These are phyloP conservation scores for Wallacemonas sp. DNA, from an alignment of 208 protist genomes.

Conservation along the genomic window DNA sequence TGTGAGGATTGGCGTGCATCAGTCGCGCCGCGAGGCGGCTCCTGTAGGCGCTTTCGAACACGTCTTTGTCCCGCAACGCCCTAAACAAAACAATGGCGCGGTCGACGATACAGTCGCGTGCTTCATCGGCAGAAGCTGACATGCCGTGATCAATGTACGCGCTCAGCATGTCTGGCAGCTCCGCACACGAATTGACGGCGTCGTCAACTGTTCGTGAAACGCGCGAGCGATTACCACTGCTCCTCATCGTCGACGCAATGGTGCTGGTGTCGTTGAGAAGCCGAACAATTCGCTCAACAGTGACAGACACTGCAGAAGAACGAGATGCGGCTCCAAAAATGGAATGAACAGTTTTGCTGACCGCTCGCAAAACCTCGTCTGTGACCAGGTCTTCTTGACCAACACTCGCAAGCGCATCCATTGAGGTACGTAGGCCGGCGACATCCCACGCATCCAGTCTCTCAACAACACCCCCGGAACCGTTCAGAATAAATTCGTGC, in stretches of 20 bases:
- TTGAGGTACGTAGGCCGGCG: not conserved
- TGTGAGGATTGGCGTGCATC: constrained; percentile 48
- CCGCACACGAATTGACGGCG: constrained; percentile 16
- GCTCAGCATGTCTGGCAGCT: constrained; percentile 37
- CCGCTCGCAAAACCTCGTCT: not conserved
- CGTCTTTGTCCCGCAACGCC: constrained; percentile 56
- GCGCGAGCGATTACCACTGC: not conserved
- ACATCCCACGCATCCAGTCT: constrained; percentile 19
- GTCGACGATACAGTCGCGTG: constrained; percentile 17
- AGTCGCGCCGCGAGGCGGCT: constrained; percentile 52
- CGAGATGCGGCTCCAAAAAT: not conserved
- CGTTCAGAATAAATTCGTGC: constrained; percentile 11
- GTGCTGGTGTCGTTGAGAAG: not conserved
- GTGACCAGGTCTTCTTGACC: not conserved
- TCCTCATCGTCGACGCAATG: constrained; percentile 4
- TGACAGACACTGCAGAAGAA: not conserved
- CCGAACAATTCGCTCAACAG: not conserved
- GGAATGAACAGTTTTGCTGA: not conserved
- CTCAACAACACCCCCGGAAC: constrained; percentile 13
- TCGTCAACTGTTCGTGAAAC: not conserved
- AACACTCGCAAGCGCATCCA: constrained; percentile 1
- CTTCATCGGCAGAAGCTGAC: constrained; percentile 17
- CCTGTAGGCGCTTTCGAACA: constrained; percentile 61
- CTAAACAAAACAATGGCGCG: constrained; percentile 49
- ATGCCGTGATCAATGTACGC: constrained; percentile 58